phyloP scores from a whole-genome alignment of 2,329 filamentous ascomycete species.

The Aspergillus brasiliensis region DNA sequence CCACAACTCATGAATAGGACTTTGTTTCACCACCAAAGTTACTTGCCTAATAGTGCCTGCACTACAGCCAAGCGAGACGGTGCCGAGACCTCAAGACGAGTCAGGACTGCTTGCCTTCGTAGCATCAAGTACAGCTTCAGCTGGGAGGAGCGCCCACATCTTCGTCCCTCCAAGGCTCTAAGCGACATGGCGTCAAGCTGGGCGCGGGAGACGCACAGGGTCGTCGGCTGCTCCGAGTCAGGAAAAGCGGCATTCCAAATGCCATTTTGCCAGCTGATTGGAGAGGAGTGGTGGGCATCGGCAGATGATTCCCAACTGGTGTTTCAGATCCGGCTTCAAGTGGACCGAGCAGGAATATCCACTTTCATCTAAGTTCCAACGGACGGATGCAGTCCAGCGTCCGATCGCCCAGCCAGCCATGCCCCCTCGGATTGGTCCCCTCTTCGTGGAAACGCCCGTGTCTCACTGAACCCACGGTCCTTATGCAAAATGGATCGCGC shows the following conservation, averaged over 20 bases:
- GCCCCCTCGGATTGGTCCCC: neutral
- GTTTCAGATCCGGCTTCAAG: neutral
- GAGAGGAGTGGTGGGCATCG: neutral
- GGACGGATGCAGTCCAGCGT: neutral
- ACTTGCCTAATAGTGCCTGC: neutral
- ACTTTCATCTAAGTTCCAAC: neutral
- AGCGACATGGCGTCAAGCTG: neutral
- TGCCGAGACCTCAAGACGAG: too few relatives aligned
- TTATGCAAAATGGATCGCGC: neutral
- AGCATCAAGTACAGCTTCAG: too few relatives aligned
- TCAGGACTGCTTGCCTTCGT: too few relatives aligned
- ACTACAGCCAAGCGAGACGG: neutral
- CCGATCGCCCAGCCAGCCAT: conserved; percentile 2
- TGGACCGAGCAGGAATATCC: neutral
- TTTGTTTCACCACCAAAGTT: neutral
- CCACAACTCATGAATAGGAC: neutral
- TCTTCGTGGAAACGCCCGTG: neutral
- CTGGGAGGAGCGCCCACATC: neutral
- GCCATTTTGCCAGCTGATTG: neutral
- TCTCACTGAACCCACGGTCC: conserved; percentile 4
- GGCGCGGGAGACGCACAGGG: conserved; percentile 1
- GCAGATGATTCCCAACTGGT: neutral
- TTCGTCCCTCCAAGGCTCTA: neutral
- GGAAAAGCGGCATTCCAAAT: neutral
- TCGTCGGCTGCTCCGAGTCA: neutral